A percentile compares a stretch with the other conserved stretches of the same genome.
Evolutionary conservation across 2,329 filamentous ascomycete species (phyloP).

Genomic region (Graphilbum ipis-grandicollis): DNA sequence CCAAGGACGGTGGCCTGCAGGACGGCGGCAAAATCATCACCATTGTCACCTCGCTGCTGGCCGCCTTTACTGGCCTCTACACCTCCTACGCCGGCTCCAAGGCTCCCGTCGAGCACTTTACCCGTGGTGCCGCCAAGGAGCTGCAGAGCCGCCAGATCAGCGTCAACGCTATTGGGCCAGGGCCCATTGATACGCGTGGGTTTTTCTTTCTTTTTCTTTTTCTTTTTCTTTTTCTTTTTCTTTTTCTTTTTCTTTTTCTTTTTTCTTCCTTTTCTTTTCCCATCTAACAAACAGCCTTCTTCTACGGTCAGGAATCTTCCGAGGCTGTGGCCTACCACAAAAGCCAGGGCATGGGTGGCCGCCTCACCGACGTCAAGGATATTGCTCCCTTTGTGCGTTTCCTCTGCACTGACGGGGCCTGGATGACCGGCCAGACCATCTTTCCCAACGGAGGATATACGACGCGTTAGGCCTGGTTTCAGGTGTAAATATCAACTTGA

Average conservation of each 20-base stretch:
- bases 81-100: slow-evolving; percentile 27
- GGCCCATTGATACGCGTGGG: slow-evolving; percentile 23
- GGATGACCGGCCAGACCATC: slow-evolving; percentile 28
- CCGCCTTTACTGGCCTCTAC: slow-evolving; percentile 26
- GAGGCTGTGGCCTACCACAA: slow-evolving; percentile 27
- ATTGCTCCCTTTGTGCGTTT: slow-evolving; percentile 27
- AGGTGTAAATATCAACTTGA: too few species aligned
- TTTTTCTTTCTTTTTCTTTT: slow-evolving; percentile 2
- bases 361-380: slow-evolving; percentile 23
- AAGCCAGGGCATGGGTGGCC: slow-evolving; percentile 21
- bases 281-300: slow-evolving; percentile 20
- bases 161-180: slow-evolving; percentile 19
- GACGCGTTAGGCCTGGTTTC: too few species aligned
- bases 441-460: slow-evolving; percentile 31
- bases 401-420: slow-evolving; percentile 23
- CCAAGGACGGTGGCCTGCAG: slow-evolving; percentile 20
- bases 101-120: slow-evolving; percentile 22
- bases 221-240: too few species aligned
- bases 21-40: slow-evolving; percentile 30
- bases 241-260: too few species aligned
- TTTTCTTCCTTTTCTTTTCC: too few species aligned
- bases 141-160: slow-evolving; percentile 15
- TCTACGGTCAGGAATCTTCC: slow-evolving; percentile 23
- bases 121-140: slow-evolving; percentile 18
- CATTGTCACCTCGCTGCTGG: slow-evolving; percentile 25